Conservation (phyloP, 371 early-diverging fungal genomes). For the Neoconidiobolus thromboides region DNA sequence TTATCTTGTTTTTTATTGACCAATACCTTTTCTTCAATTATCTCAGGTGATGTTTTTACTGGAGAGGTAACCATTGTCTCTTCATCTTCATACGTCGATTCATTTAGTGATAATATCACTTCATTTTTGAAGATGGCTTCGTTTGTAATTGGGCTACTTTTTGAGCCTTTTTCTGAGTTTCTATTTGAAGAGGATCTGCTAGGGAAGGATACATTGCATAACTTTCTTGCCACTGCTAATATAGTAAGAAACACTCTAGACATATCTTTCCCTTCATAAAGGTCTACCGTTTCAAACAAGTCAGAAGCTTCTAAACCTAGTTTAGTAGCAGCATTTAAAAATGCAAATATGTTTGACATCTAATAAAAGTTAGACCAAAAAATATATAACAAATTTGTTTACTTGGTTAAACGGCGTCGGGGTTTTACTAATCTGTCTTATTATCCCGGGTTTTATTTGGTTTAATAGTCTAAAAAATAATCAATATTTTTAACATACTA, state of each 20-base stretch:
- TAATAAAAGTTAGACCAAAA: slow-evolving; percentile 11
- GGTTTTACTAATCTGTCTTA: slow-evolving; percentile 42
- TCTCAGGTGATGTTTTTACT: no score
- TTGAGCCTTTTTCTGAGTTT: background rate
- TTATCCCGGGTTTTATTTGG: slow-evolving; percentile 44
- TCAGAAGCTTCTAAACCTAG: slow-evolving; percentile 52
- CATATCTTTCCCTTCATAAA: slow-evolving; percentile 80
- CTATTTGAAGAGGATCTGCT: background rate
- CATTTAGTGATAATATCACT: background rate
- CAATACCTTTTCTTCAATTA: no score
- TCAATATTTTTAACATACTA: background rate
- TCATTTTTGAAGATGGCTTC: background rate
- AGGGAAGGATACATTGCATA: background rate
- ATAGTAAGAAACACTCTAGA: slow-evolving; percentile 27
- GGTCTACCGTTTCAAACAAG: slow-evolving; percentile 79
- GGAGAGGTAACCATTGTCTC: no score
- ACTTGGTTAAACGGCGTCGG: slow-evolving; percentile 57
- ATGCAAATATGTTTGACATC: slow-evolving; percentile 67
- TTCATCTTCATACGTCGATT: background rate
- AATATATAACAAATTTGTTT: slow-evolving; percentile 7
- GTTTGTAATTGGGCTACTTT: background rate
- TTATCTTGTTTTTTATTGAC: no score
- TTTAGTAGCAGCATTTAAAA: slow-evolving; percentile 34
- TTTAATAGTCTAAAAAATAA: slow-evolving; percentile 36
- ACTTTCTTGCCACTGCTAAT: background rate